These are phyloP conservation scores for Coemansia aciculifera DNA, from an alignment of 192 early-diverging fungal species.

Conservation along the genomic window DNA sequence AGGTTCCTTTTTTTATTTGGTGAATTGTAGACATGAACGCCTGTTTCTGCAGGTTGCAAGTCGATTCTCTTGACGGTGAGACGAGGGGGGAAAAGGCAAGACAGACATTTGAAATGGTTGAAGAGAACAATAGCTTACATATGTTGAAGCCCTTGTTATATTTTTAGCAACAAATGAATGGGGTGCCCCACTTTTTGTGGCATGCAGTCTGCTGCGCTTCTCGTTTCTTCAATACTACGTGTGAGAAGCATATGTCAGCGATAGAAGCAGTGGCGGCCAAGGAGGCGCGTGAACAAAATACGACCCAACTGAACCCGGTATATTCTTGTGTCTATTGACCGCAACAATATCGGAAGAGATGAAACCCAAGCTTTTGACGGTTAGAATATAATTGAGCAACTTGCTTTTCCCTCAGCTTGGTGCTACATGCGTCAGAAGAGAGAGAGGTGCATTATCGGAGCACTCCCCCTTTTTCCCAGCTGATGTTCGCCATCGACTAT, in stretches of 20 bases:
- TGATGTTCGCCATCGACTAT: not conserved
- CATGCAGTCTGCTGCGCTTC: not conserved
- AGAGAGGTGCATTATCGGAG: conserved; percentile 10
- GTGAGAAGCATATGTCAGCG: not conserved
- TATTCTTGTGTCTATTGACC: not conserved
- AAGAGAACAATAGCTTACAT: conserved; percentile 1
- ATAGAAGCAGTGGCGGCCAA: not conserved
- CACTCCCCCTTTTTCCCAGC: not conserved
- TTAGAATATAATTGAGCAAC: not conserved
- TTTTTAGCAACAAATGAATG: not conserved
- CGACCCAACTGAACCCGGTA: not conserved
- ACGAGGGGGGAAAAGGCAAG: not conserved
- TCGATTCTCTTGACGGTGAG: not conserved
- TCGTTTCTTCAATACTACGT: not conserved
- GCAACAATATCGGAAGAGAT: not conserved
- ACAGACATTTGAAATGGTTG: not conserved
- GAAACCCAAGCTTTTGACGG: not conserved
- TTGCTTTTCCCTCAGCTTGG: not conserved
- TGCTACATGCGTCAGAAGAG: conserved; percentile 1
- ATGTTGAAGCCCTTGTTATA: not conserved
- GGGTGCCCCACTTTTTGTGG: not conserved
- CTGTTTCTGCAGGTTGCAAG: not conserved
- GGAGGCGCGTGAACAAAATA: not conserved
- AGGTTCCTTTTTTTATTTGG: not conserved
- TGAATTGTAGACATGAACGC: not conserved